Base-by-base conservation (phyloP, 805 yeast species). In the Suhomyces prunicola region DNA sequence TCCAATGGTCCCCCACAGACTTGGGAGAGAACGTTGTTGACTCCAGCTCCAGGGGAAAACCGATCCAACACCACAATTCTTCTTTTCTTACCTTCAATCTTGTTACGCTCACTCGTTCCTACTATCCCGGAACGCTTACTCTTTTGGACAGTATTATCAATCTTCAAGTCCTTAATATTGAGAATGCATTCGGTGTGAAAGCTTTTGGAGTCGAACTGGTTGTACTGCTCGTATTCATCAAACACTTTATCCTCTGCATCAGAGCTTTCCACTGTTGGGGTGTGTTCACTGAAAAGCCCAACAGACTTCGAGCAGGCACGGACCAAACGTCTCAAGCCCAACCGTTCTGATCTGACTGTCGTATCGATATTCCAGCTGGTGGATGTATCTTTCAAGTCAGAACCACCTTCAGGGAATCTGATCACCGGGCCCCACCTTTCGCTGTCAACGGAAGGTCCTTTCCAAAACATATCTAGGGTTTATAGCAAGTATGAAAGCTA, bases 1-100 rank as follows among this genome's bases (percentile, higher is more conserved):
- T 86, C 89, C 48, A 88, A 66, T 0, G 90, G 88, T 0, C 96
- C 96, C 1, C 94, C 92, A 57, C 76, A 72, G 0, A 86, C 70
- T 50, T 82, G 87, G 0, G 82, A 62, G 17, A 88, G 57, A 8
- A 87, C 68, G 39, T 82, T 72, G 22, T 72, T 72, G 7, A 84
- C 57, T 7, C 86, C 83, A 7, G 81, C 74, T 27, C 64, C 60
- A 0, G 60, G 50, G 0, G 82, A 78, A 24, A 82, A 63, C 17
- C 74, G 70, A n/a, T 60, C 63, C 4, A 80, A 17, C 5, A 47
- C 49, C 33, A 47, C 13, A 6, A 23, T 36, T 23, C 49, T 31
- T 10, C 22, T 19, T n/a, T 44, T 44, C 23, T 39, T 19, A n/a
- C 19, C 23, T 10, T 17, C 24, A 4, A n/a, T 39, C 42, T 39